Conservation (phyloP, 176 grass and related monocot genomes). For the Oryza glaberrima region DNA sequence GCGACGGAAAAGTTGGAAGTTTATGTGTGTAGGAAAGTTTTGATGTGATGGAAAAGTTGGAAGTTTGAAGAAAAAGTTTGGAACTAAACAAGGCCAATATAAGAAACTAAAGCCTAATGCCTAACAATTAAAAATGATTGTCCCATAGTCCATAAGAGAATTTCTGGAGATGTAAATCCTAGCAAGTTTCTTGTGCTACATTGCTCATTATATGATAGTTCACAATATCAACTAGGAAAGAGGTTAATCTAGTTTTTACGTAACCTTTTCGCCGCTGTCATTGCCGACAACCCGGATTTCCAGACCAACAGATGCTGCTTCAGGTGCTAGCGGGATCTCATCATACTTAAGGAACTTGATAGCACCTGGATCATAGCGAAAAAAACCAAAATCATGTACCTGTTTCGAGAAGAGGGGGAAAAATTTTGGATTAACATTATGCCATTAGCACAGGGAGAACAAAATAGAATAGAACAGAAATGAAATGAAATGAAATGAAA, state of each 20-base stretch:
- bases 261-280: slow-evolving; percentile 98
- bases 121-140: not conserved
- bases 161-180: not conserved
- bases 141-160: not conserved
- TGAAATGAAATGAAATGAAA: slow-evolving; percentile 11
- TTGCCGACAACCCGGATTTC: slow-evolving; percentile 98
- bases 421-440: slow-evolving; percentile 30
- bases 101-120: not conserved
- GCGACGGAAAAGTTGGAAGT: too few relatives aligned
- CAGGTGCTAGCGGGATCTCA: slow-evolving; percentile 85
- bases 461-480: slow-evolving; percentile 21
- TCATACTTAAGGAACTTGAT: slow-evolving; percentile 94
- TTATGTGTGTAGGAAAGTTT: too few relatives aligned
- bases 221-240: not conserved
- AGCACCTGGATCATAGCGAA: slow-evolving; percentile 91
- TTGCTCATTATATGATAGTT: not conserved
- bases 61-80: too few relatives aligned
- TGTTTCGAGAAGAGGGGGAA: slow-evolving; percentile 44
- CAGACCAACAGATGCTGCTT: slow-evolving; percentile 93
- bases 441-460: slow-evolving; percentile 20
- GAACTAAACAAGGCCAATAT: too few relatives aligned
- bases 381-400: slow-evolving; percentile 99
- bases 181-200: not conserved
- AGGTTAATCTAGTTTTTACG: not conserved
- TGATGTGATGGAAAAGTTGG: too few relatives aligned